Base-by-base conservation (phyloP, 768 basidiomycete species). In the Podaxis rugospora region DNA sequence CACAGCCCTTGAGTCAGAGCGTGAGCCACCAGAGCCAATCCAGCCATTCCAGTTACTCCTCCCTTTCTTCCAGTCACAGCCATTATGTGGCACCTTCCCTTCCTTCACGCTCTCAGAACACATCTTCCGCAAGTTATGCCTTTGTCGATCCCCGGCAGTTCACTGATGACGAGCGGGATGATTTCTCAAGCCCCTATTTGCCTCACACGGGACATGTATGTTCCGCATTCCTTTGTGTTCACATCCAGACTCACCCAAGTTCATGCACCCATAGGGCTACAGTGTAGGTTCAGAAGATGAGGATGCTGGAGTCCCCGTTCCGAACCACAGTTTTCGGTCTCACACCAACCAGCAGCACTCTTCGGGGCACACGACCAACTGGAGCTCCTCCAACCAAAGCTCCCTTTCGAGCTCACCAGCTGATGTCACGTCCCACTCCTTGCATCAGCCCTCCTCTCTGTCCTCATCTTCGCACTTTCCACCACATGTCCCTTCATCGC, bases 101-200 rank as follows among this genome's bases (percentile, higher is more conserved):
- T 42, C 70, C 72, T 32, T 71, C 74, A 35, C 71, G 75, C 55
- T 67, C 70, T 2, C 66, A 71, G 53, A 80, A 75, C 64, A 64
- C 58, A 7, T 66, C 72, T 32, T 65, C 66, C 36, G 75, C 74
- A 6, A 75, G 73, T 63, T 82, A 80, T 66, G 77, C 75, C 11
- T 69, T 80, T 35, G 78, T 82, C 42, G 75, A 77, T 63, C 76
- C 79, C 10, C 75, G 74, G 25, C 40, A 54, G 25, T 49, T 59
- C 23, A 55, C 59, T 49, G 51, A 58, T 23, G 55, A 58, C 35
- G 56, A 57, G 28, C 50, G 56, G 23, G 57, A 59, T 40, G 56
- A 58, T 21, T 44, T n/a, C 37, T 27, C 32, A 4, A 42, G 11
- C 18, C 10, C 35, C 23, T 21, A n/a, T 16, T 39, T 18, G 47